Percentiles rank a stretch among this genome's conserved stretches.
Conservation (phyloP, 257 asterid genomes). For the Solanum sejunctum region DNA sequence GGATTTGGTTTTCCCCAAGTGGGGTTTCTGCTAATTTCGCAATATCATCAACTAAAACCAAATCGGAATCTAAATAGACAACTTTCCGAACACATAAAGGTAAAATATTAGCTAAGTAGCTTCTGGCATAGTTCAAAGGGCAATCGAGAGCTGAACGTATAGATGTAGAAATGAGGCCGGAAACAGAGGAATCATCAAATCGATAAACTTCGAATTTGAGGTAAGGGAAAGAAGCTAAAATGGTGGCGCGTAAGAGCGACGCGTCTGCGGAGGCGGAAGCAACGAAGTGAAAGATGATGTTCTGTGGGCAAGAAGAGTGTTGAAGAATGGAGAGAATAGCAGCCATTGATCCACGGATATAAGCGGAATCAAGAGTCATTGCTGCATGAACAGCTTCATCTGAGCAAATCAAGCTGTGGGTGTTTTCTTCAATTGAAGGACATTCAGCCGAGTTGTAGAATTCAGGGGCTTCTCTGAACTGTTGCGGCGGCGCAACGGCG, state of each 20-base stretch:
- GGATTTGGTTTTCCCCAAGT: conserved; percentile 30
- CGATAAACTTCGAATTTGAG: conserved; percentile 44
- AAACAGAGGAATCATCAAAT: conserved; percentile 45
- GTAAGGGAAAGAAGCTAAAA: conserved; percentile 61
- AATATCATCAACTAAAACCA: conserved; percentile 78
- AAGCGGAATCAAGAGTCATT: conserved; percentile 74
- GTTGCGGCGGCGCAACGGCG: conserved; percentile 2
- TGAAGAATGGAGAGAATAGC: conserved; percentile 75
- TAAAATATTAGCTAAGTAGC: conserved; percentile 63
- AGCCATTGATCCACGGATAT: conserved; percentile 90
- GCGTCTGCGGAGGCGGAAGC: conserved; percentile 49
- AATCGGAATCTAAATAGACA: conserved; percentile 81
- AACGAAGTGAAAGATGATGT: conserved; percentile 59
- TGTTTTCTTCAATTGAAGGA: conserved; percentile 18
- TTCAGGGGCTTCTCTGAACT: conserved; percentile 77
- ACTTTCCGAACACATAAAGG: conserved; percentile 64
- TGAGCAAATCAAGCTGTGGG: conserved; percentile 22
- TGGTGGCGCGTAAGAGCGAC: conserved; percentile 32
- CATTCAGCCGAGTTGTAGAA: conserved; percentile 69
- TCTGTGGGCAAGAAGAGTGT: conserved; percentile 82
- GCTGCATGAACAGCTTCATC: conserved; percentile 60
- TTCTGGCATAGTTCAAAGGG: conserved; percentile 84
- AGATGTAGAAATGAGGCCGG: conserved; percentile 78
- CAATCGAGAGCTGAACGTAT: conserved; percentile 94
- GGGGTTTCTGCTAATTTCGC: conserved; percentile 51